These are phyloP conservation scores for Nymphaea thermarum DNA, from an alignment of 164 flowering plant species.

Conservation along the genomic window DNA sequence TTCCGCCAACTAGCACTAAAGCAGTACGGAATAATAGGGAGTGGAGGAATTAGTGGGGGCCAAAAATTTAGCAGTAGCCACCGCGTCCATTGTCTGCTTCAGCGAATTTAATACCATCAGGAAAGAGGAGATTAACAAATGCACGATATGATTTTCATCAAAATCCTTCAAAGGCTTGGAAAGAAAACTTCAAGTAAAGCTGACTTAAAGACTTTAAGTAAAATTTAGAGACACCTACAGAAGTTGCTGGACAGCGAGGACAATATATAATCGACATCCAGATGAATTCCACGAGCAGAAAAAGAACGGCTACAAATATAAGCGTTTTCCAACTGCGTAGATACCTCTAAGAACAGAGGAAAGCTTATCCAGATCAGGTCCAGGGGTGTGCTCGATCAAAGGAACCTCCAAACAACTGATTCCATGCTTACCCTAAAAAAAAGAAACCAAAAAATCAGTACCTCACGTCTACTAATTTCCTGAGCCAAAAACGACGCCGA, in stretches of 20 bases:
- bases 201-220: neutral
- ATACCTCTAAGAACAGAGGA: constrained; percentile 48
- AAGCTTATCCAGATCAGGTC: constrained; percentile 68
- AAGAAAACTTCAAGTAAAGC: neutral
- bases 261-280: no score
- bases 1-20: no score
- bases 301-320: no score
- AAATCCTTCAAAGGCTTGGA: neutral
- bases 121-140: neutral
- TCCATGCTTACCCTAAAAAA: constrained; percentile 53
- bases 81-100: no score
- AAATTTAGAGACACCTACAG: no score
- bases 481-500: neutral
- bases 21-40: no score
- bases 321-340: neutral
- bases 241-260: no score
- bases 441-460: neutral
- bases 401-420: constrained; percentile 84
- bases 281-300: no score
- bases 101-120: neutral
- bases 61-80: no score
- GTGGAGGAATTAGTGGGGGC: no score
- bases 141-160: neutral
- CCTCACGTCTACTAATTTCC: neutral
- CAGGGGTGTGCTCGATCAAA: constrained; percentile 67